Evolutionary conservation across 2,329 filamentous ascomycete species (phyloP).

Genomic region (Neofusicoccum umdonicola): DNA sequence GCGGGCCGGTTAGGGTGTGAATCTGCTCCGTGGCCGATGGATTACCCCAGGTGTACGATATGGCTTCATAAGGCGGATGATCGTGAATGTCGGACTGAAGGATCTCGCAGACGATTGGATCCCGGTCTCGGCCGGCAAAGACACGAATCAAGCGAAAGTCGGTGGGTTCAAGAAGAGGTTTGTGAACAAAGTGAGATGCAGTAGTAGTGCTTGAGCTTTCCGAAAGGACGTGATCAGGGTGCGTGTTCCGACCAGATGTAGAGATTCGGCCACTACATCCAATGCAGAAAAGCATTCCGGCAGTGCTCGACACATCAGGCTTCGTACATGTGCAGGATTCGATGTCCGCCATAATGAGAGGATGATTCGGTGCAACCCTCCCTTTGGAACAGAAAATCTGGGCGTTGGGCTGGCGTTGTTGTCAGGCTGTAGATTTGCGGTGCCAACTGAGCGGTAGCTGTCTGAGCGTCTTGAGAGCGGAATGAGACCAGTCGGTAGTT

Average conservation of each 20-base stretch:
- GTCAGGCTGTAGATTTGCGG: background rate
- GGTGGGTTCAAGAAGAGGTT: background rate
- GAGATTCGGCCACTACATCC: background rate
- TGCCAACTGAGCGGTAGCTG: too few species aligned
- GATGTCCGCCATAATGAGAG: background rate
- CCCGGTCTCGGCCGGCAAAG: background rate
- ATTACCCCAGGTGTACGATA: conserved; percentile 22
- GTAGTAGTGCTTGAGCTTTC: too few species aligned
- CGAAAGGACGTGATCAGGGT: too few species aligned
- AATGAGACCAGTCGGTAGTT: too few species aligned
- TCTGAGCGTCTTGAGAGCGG: too few species aligned
- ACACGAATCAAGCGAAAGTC: background rate
- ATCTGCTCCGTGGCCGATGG: conserved; percentile 1
- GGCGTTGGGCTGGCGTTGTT: background rate
- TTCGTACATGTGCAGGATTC: background rate
- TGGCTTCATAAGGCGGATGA: conserved; percentile 16
- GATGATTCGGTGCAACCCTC: too few species aligned
- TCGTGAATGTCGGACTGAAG: background rate
- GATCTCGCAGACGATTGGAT: background rate
- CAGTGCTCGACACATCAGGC: background rate
- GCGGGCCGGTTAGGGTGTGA: background rate
- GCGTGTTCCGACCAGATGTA: too few species aligned
- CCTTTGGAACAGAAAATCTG: too few species aligned
- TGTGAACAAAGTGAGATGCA: background rate
- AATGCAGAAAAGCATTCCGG: background rate